phyloP scores from a whole-genome alignment of 2,329 filamentous ascomycete genomes.

The Colletotrichum sidae region DNA sequence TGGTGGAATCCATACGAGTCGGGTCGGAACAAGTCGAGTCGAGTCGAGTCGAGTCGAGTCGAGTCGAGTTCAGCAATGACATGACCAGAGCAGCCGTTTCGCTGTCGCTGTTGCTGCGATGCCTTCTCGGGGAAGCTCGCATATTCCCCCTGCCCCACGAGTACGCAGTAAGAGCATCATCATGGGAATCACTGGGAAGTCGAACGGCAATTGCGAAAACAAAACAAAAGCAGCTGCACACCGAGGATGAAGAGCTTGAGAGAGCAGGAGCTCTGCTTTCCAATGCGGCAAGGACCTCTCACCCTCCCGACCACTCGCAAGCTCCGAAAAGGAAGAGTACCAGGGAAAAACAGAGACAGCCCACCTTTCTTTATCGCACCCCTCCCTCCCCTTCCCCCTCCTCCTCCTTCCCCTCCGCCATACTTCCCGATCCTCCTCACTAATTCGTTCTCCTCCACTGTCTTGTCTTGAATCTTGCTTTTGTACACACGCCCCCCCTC shows the following conservation, averaged over 20 bases:
- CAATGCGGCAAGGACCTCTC: conserved; percentile 12
- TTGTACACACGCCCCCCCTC: conserved; percentile 22
- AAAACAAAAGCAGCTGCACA: neutral
- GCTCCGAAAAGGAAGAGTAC: conserved; percentile 26
- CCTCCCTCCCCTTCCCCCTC: conserved; percentile 6
- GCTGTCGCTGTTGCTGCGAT: too few relatives aligned
- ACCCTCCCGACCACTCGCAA: conserved; percentile 32
- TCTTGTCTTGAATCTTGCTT: conserved; percentile 21
- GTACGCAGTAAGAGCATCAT: too few relatives aligned
- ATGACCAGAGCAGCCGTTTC: too few relatives aligned
- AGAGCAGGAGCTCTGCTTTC: conserved; percentile 14
- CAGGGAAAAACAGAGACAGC: conserved; percentile 7
- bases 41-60: too few relatives aligned
- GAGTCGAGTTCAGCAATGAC: too few relatives aligned
- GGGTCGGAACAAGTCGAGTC: too few relatives aligned
- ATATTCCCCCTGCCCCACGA: too few relatives aligned
- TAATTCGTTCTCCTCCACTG: neutral
- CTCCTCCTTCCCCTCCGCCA: conserved; percentile 9
- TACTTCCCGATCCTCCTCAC: conserved; percentile 20
- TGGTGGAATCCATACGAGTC: too few relatives aligned
- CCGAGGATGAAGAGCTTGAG: too few relatives aligned
- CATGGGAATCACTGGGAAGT: too few relatives aligned
- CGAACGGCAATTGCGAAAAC: neutral
- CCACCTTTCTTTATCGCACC: conserved; percentile 16
- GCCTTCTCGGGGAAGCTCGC: too few relatives aligned